Base-by-base conservation (phyloP, 139 green algal genomes). In the Chlamydomonas sphaeroides region DNA sequence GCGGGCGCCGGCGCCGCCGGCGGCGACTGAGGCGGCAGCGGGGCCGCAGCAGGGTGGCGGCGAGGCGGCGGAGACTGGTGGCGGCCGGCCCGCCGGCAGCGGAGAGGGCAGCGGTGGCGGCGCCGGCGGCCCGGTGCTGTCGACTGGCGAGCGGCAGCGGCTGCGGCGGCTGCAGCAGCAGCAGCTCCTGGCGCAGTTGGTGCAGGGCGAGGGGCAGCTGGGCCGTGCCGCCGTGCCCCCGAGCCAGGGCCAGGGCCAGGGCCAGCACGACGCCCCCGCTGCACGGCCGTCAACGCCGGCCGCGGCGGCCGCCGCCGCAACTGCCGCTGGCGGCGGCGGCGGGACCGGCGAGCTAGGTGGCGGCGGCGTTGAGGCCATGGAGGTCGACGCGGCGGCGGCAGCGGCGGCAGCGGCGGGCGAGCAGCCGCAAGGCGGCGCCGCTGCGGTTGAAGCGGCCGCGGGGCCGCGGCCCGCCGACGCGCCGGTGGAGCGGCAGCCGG, bases 91-190 rank as follows among this genome's bases (percentile, higher is more conserved):
- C n/a, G n/a, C n/a, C n/a, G n/a, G n/a, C n/a, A n/a, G n/a, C n/a
- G n/a, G n/a, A n/a, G n/a, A n/a, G n/a, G 69, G 65, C 32, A 11
- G 62, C 51, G 41, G 38, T 28, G 48, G 21, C 36, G 41, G 67
- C 25, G 35, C 32, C 7, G 25, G 45, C 66, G 32, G 79, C 21
- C 53, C 11, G 18, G n/a, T 48, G 21, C 71, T 32, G 23, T 42
- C 65, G 5, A 73, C 36, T 28, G 65, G 65, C 17, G 53, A 84
- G 49, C 65, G 65, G 65, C 77, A 84, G 77, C 65, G 49, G 77
- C 77, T 69, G n/a, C 38, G 38, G 21, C 49, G 62, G 71, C 61
- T 72, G 70, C 68, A 39, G 26, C 59, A 26, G 6, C 65, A 28
- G 65, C 14, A 42, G 65, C 65, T 42, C 18, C 26, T 17, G 65